phyloP scores from a whole-genome alignment of 768 basidiomycete genomes.

The Tulasnella sp. region DNA sequence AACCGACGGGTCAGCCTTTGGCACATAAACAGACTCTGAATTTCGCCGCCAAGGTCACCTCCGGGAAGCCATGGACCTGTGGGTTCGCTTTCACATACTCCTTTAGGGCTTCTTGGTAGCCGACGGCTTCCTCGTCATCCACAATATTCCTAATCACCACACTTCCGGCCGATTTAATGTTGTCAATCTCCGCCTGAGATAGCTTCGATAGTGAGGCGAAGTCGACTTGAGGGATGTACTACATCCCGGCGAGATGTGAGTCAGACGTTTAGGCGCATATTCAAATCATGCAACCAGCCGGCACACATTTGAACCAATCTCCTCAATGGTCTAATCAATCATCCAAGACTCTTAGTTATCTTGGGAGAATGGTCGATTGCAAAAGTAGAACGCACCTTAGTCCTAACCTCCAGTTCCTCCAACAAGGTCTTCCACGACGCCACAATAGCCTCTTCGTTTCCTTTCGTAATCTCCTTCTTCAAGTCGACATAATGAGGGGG shows the following conservation, averaged over 20 bases:
- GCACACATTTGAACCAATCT: constrained; percentile 41
- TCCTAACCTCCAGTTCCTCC: constrained; percentile 36
- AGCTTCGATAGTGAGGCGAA: constrained; percentile 44
- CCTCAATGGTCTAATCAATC: constrained; percentile 30
- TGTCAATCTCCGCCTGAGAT: constrained; percentile 34
- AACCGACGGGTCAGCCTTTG: background rate
- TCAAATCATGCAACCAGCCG: too few species aligned
- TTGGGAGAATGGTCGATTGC: background rate
- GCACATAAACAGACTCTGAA: background rate
- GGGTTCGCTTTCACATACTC: constrained; percentile 50
- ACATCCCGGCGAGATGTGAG: background rate
- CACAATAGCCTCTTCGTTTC: constrained; percentile 40
- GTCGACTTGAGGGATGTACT: constrained; percentile 54
- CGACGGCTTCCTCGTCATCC: constrained; percentile 40
- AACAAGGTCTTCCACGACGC: constrained; percentile 50
- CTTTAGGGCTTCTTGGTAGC: constrained; percentile 47
- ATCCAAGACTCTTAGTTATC: background rate
- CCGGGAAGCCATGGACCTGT: constrained; percentile 29
- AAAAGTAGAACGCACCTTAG: constrained; percentile 19
- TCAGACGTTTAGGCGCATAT: background rate
- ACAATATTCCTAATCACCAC: constrained; percentile 55
- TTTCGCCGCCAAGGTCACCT: constrained; percentile 36
- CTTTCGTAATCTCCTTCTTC: constrained; percentile 39
- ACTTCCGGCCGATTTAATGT: constrained; percentile 44
- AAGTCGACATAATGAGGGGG: constrained; percentile 46